Evolutionary conservation across 2,329 filamentous ascomycete species (phyloP).

Genomic region (Mollisiaceae sp.): DNA sequence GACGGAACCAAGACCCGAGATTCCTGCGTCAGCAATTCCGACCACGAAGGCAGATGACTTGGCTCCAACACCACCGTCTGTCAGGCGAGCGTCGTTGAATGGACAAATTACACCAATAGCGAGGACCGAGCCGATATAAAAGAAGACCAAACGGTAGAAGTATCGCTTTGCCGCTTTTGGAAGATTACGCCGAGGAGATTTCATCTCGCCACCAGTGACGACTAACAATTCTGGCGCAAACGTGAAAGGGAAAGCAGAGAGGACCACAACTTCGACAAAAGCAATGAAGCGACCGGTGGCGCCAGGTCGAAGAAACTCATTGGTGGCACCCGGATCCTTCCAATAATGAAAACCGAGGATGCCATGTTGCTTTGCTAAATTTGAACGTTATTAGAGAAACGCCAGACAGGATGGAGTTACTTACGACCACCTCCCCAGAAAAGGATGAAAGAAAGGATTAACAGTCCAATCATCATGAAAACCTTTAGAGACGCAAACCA

Average conservation of each 20-base stretch:
- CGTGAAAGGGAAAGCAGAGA: conserved; percentile 55
- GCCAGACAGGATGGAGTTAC: neutral
- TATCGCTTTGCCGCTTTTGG: conserved; percentile 63
- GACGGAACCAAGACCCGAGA: conserved; percentile 54
- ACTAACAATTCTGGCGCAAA: conserved; percentile 58
- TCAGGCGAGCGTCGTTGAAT: conserved; percentile 55
- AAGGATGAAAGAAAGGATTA: conserved; percentile 43
- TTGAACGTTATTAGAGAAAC: neutral
- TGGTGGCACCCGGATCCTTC: conserved; percentile 53
- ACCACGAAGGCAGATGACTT: conserved; percentile 57
- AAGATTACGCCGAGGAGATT: conserved; percentile 61
- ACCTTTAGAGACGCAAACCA: conserved; percentile 44
- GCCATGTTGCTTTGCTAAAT: conserved; percentile 33
- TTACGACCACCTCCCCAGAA: conserved; percentile 44
- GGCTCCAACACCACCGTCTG: conserved; percentile 51
- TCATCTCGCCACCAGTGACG: conserved; percentile 62
- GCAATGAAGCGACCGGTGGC: conserved; percentile 56
- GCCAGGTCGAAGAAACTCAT: conserved; percentile 47
- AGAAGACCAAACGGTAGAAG: conserved; percentile 66
- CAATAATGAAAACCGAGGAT: conserved; percentile 53
- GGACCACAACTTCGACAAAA: conserved; percentile 53
- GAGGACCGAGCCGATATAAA: conserved; percentile 62
- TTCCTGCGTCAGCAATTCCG: conserved; percentile 54
- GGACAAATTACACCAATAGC: conserved; percentile 66
- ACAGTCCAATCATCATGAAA: conserved; percentile 40